Evolutionary conservation across 495 filamentous ascomycete genomes (phyloP), one percentile per base, ranked within the genome.

Genomic region (Gamarada debralockiae): DNA sequence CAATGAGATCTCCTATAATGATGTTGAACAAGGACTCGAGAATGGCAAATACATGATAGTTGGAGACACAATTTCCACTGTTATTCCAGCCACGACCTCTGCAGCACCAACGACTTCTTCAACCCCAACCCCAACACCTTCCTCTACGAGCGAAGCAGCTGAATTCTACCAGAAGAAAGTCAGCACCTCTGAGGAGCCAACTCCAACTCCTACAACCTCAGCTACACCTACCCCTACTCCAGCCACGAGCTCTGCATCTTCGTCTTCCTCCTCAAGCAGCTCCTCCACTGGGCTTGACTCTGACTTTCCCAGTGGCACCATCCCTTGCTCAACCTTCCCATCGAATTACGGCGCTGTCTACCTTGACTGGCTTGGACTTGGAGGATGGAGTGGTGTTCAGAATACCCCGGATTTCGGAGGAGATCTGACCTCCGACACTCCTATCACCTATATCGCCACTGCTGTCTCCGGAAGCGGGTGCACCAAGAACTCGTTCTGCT

Each of bases 341-440:
- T 83, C 83, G 10, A 74, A 81, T 0, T 97, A 95, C 62, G 93
- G 93, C 62, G 85, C 95, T 1, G 61, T 96, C 18, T 36, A 79
- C 48, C 70, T 95, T 20, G 59, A 75, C 39, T 95, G 86, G 77
- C 70, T 86, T 5, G 75, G 75, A 20, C 70, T 87, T 13, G 78
- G 74, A 47, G 90, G 90, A 52, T 98, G 84, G 85, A 84, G 81
- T 51, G 90, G 92, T 66, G 76, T 97, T 58, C 89, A 93, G 68
- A 61, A 60, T 36, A 61, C 71, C n/a, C 70, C 73, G 27, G 58
- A 56, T 41, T 75, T 65, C 60, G 63, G 52, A 24, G 42, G 66
- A 33, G 73, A 64, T 21, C 15, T 43, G 20, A 1, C 20, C 17
- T 3, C 13, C 12, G 45, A 48, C 22, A 20, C 65, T 0, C 47